phyloP scores from a whole-genome alignment of 2,329 filamentous ascomycete genomes.

The Chaetomiaceae sp. region DNA sequence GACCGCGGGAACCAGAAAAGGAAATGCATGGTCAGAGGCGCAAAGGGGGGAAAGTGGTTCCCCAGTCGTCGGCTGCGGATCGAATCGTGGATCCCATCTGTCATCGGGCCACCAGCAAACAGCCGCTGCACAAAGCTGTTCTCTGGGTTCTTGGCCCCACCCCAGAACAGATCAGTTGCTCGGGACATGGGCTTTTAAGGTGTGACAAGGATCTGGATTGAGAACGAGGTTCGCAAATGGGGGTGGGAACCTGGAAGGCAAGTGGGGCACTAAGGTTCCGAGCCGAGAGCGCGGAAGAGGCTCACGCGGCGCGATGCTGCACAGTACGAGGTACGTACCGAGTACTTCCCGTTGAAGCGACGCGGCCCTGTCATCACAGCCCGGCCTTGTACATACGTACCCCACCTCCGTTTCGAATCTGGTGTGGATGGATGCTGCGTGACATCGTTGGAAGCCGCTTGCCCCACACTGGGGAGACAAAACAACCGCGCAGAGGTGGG shows the following conservation, averaged over 20 bases:
- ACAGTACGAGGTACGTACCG: constrained; percentile 12
- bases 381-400: not conserved
- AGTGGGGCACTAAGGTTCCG: constrained; percentile 2
- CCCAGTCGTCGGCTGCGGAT: not conserved
- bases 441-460: constrained; percentile 15
- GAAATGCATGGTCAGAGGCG: not conserved
- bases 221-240: not conserved
- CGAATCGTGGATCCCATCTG: constrained; percentile 11
- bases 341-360: not conserved
- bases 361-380: not conserved
- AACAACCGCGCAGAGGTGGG: constrained; percentile 16
- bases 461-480: constrained; percentile 10
- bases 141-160: constrained; percentile 1
- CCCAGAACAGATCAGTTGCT: not conserved
- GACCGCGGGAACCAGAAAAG: not conserved
- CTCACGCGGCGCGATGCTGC: constrained; percentile 2
- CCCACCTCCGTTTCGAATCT: constrained; percentile 22
- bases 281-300: constrained; percentile 20
- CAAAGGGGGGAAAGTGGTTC: not conserved
- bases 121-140: not conserved
- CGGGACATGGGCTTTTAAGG: constrained; percentile 12
- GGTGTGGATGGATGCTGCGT: constrained; percentile 21
- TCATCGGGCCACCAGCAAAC: constrained; percentile 7
- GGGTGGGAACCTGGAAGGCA: not conserved
- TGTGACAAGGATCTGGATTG: constrained; percentile 14